Conservation (phyloP, 2,329 filamentous ascomycete species). For the Tolypocladium endophyticum region DNA sequence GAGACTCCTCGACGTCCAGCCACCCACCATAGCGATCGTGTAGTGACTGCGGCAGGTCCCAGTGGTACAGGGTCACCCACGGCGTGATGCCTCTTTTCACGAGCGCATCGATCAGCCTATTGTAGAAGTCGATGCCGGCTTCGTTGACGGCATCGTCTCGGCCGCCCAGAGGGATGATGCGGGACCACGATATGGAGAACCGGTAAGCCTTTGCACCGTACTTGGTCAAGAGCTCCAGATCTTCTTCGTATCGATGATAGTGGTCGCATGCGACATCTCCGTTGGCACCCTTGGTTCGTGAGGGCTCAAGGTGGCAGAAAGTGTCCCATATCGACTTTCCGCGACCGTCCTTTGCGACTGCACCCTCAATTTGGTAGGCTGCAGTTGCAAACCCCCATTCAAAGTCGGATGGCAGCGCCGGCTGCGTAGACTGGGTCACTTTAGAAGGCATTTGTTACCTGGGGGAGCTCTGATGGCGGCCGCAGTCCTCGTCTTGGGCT, state of each 20-base stretch:
- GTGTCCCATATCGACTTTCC: constrained; percentile 33
- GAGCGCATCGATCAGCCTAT: constrained; percentile 48
- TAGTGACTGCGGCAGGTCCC: constrained; percentile 36
- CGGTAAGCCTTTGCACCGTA: constrained; percentile 51
- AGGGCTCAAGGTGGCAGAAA: constrained; percentile 27
- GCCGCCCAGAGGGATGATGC: constrained; percentile 54
- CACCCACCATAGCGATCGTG: constrained; percentile 25
- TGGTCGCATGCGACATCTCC: constrained; percentile 38
- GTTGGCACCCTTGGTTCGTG: constrained; percentile 26
- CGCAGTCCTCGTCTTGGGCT: neutral
- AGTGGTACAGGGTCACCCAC: constrained; percentile 54
- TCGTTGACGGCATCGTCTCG: constrained; percentile 53
- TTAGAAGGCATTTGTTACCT: neutral
- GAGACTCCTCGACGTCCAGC: constrained; percentile 18
- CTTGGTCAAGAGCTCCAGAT: constrained; percentile 48
- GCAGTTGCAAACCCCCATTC: constrained; percentile 31
- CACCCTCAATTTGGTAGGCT: constrained; percentile 34
- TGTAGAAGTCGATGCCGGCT: constrained; percentile 48
- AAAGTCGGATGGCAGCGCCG: constrained; percentile 23
- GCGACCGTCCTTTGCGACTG: constrained; percentile 26
- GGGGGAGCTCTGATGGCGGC: neutral
- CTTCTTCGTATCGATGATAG: constrained; percentile 33
- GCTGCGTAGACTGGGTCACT: constrained; percentile 3
- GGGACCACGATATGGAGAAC: constrained; percentile 57
- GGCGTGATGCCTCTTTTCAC: constrained; percentile 46